Conservation (phyloP, 805 yeast genomes). For the Kregervanrija pseudodelftensis region DNA sequence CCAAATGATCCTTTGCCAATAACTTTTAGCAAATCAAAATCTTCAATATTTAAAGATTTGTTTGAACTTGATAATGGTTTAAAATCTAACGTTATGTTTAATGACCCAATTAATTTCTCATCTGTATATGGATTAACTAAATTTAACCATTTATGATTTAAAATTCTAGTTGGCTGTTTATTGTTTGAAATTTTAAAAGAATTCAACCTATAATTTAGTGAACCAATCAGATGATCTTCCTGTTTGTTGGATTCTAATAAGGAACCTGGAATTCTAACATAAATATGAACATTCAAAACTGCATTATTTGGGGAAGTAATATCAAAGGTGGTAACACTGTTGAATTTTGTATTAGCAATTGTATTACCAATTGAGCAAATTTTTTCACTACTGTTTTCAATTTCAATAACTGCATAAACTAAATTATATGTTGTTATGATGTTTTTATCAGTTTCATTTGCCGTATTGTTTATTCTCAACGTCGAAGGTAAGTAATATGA, state of each 20-base stretch:
- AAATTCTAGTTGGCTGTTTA: slow-evolving; percentile 44
- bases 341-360: slow-evolving; percentile 72
- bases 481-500: slow-evolving; percentile 40
- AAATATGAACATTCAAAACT: slow-evolving; percentile 62
- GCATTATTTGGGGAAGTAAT: slow-evolving; percentile 48
- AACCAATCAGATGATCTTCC: slow-evolving; percentile 71
- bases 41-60: slow-evolving; percentile 73
- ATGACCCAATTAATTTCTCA: slow-evolving; percentile 23
- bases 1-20: slow-evolving; percentile 98
- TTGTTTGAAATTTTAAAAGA: slow-evolving; percentile 12
- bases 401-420: slow-evolving; percentile 82
- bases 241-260: slow-evolving; percentile 34
- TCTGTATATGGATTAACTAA: slow-evolving; percentile 28
- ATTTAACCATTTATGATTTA: slow-evolving; percentile 55
- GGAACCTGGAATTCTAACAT: slow-evolving; percentile 67
- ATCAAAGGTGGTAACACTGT: slow-evolving; percentile 86
- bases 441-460: slow-evolving; percentile 34
- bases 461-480: slow-evolving; percentile 22
- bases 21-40: slow-evolving; percentile 87
- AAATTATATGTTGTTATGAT: slow-evolving; percentile 41
- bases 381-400: slow-evolving; percentile 87
- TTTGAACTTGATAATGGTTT: slow-evolving; percentile 27
- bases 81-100: slow-evolving; percentile 35
- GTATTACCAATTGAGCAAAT: slow-evolving; percentile 85
- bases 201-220: slow-evolving; percentile 51